phyloP scores from a whole-genome alignment of 2,329 filamentous ascomycete genomes.

The Cordyceps javanica region DNA sequence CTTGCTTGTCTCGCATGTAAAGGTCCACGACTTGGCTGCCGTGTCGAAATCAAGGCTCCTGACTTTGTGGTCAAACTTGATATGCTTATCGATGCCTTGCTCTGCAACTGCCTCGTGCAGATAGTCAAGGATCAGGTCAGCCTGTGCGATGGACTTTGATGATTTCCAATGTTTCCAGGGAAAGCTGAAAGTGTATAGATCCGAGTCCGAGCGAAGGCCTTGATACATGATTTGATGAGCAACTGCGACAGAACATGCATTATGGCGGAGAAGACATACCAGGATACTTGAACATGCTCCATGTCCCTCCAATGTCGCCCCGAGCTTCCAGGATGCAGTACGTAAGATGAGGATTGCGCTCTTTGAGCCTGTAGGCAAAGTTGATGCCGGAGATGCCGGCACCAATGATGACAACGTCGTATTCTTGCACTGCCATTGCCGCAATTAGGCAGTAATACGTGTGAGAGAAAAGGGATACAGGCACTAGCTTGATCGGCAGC shows the following conservation, averaged over 20 bases:
- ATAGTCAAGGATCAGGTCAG: conserved; percentile 46
- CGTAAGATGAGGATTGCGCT: conserved; percentile 45
- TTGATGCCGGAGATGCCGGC: conserved; percentile 72
- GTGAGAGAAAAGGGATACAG: no score
- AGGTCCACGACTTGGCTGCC: conserved; percentile 48
- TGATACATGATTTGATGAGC: neutral
- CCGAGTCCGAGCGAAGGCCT: conserved; percentile 62
- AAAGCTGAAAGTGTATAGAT: conserved; percentile 58
- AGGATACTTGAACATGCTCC: conserved; percentile 72
- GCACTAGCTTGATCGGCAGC: no score
- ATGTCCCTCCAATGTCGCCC: conserved; percentile 64
- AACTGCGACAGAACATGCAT: neutral
- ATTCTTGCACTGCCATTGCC: conserved; percentile 17
- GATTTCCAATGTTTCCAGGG: conserved; percentile 63
- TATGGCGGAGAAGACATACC: neutral
- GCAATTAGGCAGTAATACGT: no score
- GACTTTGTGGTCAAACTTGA: conserved; percentile 46
- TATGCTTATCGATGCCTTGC: conserved; percentile 47
- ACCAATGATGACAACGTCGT: conserved; percentile 60
- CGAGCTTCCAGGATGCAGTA: conserved; percentile 66
- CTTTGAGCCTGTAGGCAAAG: conserved; percentile 59
- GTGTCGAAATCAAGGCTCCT: conserved; percentile 47
- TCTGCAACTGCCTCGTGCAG: conserved; percentile 44
- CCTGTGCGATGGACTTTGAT: conserved; percentile 44
- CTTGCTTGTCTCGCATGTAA: conserved; percentile 24